Conservation (phyloP, 2,329 filamentous ascomycete species). For the Exophiala xenobiotica region DNA sequence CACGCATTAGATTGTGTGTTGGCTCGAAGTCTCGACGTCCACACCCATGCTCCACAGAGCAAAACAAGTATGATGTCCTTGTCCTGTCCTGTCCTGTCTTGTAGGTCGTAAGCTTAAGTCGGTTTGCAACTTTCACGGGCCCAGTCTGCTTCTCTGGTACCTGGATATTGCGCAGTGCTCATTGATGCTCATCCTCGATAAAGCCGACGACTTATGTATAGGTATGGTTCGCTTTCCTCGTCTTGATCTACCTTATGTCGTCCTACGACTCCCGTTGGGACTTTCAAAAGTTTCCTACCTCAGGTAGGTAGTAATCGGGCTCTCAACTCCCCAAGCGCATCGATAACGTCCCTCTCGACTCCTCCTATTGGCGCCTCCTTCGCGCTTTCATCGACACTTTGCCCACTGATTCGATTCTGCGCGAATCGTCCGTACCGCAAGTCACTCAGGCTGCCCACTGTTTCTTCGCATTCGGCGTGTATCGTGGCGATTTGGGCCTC, state of each 20-base stretch:
- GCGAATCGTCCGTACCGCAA: slow-evolving; percentile 73
- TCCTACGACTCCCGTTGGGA: not conserved
- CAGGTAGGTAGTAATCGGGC: not conserved
- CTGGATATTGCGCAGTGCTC: no score
- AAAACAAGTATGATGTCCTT: no score
- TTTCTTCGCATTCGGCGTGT: slow-evolving; percentile 61
- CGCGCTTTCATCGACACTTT: not conserved
- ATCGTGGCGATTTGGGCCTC: slow-evolving; percentile 64
- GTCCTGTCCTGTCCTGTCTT: no score
- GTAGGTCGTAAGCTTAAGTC: no score
- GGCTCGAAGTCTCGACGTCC: no score
- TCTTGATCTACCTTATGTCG: not conserved
- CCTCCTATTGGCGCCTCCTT: not conserved
- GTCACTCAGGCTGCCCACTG: slow-evolving; percentile 74
- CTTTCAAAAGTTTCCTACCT: not conserved
- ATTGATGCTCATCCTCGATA: no score
- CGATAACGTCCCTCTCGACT: slow-evolving; percentile 14
- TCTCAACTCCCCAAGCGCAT: slow-evolving; percentile 12
- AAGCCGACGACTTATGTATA: no score
- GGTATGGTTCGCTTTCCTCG: no score
- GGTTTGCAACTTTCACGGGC: no score
- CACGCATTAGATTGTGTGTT: no score
- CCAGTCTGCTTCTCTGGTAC: no score
- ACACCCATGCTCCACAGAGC: no score
- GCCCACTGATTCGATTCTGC: not conserved